A percentile compares a stretch with the other conserved stretches of the same genome.
Evolutionary conservation across 2,329 filamentous ascomycete genomes (phyloP).

Genomic region (Aspergillus felis): DNA sequence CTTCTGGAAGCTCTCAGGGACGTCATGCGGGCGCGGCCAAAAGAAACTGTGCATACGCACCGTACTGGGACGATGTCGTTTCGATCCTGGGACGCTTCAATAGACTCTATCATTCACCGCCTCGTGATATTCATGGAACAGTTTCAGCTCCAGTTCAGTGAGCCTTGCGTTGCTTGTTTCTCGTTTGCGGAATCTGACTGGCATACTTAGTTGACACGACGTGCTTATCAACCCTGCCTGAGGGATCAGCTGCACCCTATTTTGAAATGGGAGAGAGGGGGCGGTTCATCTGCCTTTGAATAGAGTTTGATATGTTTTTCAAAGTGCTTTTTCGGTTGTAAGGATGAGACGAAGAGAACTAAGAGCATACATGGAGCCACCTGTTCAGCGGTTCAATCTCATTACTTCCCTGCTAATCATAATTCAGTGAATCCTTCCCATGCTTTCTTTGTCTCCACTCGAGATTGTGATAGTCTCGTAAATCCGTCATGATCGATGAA

Average conservation of each 20-base stretch:
- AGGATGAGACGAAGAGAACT: background rate
- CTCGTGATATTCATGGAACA: slow-evolving; percentile 21
- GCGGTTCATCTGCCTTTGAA: background rate
- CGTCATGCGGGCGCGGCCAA: slow-evolving; percentile 9
- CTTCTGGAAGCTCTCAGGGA: slow-evolving; percentile 18
- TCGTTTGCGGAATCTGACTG: background rate
- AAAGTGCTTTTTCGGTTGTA: background rate
- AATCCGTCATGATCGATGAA: slow-evolving; percentile 29
- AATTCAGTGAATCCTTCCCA: background rate
- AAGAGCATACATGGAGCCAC: background rate
- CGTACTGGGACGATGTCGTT: slow-evolving; percentile 8
- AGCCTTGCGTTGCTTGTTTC: background rate
- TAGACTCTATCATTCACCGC: slow-evolving; percentile 20
- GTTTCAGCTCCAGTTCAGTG: slow-evolving; percentile 16
- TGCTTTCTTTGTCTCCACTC: background rate
- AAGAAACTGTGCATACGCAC: slow-evolving; percentile 9
- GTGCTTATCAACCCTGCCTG: background rate
- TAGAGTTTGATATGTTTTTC: background rate
- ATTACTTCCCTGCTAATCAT: slow-evolving; percentile 35
- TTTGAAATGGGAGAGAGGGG: background rate
- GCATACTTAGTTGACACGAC: background rate
- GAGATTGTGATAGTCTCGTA: background rate
- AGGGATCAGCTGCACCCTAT: background rate
- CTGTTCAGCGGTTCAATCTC: slow-evolving; percentile 4
- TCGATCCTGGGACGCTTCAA: slow-evolving; percentile 17